phyloP scores from a whole-genome alignment of 192 early-diverging fungal genomes.

The Backusella parvicylindrica region DNA sequence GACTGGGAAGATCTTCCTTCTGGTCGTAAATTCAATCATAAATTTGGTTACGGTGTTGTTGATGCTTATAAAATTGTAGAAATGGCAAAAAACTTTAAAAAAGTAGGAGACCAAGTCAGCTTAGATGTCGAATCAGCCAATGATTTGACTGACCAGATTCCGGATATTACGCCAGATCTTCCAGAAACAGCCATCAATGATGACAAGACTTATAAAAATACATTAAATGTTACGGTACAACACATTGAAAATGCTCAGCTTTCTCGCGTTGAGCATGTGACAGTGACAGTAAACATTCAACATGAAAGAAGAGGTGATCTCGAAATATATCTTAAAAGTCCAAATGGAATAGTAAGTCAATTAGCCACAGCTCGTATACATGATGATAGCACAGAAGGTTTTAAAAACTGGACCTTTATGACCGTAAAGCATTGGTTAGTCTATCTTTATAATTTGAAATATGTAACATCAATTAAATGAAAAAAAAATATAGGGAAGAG shows the following conservation, averaged over 20 bases:
- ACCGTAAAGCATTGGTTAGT: slow-evolving; percentile 90
- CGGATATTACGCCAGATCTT: slow-evolving; percentile 1
- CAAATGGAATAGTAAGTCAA: slow-evolving; percentile 59
- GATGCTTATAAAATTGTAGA: slow-evolving; percentile 84
- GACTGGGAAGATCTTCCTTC: slow-evolving; percentile 71
- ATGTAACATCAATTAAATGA: neutral
- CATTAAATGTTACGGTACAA: slow-evolving; percentile 39
- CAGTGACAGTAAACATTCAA: slow-evolving; percentile 78
- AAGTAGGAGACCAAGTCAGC: slow-evolving; percentile 62
- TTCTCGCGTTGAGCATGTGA: slow-evolving; percentile 79
- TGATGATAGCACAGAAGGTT: slow-evolving; percentile 69
- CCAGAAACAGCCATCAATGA: neutral
- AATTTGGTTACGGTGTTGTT: slow-evolving; percentile 92
- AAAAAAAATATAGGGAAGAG: slow-evolving; percentile 74
- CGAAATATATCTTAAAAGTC: slow-evolving; percentile 76
- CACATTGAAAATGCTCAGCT: slow-evolving; percentile 50
- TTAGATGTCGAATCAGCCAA: slow-evolving; percentile 34
- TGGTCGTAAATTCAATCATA: slow-evolving; percentile 84
- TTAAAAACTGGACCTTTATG: slow-evolving; percentile 91
- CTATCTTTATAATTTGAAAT: neutral
- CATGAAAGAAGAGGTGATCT: slow-evolving; percentile 86
- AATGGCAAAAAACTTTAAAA: slow-evolving; percentile 61
- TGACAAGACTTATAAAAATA: neutral
- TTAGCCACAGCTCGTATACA: slow-evolving; percentile 60
- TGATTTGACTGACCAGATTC: slow-evolving; percentile 1